Evolutionary conservation across 2,329 filamentous ascomycete species (phyloP).

Genomic region (Fulvia fulva): DNA sequence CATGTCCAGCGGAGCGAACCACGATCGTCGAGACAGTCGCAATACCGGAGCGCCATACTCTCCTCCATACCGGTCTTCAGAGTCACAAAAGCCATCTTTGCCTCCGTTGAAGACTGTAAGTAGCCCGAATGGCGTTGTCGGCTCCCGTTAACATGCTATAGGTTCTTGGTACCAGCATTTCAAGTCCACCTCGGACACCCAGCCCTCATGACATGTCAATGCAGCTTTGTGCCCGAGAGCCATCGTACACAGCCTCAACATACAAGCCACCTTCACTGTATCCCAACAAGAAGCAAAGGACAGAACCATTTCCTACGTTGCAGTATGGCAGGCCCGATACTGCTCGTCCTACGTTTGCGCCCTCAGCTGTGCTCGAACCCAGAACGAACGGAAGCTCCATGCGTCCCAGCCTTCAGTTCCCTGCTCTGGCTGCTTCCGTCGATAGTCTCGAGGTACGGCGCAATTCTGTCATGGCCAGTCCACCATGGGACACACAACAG

Average conservation of each 20-base stretch:
- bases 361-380: conserved; percentile 15
- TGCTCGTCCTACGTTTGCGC: conserved; percentile 11
- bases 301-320: conserved; percentile 15
- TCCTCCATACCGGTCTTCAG: conserved; percentile 27
- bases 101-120: conserved; percentile 34
- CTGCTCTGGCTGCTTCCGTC: conserved; percentile 14
- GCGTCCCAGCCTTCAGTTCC: conserved; percentile 16
- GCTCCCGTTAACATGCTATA: conserved; percentile 14
- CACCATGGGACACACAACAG: conserved; percentile 15
- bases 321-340: conserved; percentile 9
- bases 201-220: conserved; percentile 20
- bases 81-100: conserved; percentile 30
- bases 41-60: conserved; percentile 25
- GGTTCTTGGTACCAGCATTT: conserved; percentile 30
- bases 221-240: conserved; percentile 30
- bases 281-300: conserved; percentile 35
- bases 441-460: conserved; percentile 13
- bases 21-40: conserved; percentile 22
- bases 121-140: neutral
- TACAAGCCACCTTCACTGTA: conserved; percentile 35
- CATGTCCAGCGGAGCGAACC: conserved; percentile 6
- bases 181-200: conserved; percentile 31
- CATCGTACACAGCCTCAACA: conserved; percentile 27
- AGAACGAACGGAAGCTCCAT: conserved; percentile 6
- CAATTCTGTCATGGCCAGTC: conserved; percentile 8